Evolutionary conservation across 306 rosid genomes (phyloP).

Genomic region (Dryas octopetala): DNA sequence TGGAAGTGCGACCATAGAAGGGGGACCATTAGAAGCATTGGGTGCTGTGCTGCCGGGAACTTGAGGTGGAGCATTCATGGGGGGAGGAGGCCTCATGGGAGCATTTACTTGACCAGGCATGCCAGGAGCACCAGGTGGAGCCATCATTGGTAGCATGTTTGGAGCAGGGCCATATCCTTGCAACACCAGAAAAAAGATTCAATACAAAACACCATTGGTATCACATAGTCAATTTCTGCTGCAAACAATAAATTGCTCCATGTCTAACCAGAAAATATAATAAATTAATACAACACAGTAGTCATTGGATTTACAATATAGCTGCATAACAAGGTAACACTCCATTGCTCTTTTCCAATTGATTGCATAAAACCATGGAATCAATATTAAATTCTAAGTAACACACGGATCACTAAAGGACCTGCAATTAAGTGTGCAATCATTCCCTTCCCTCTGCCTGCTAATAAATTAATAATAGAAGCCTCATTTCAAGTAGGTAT

Average conservation of each 20-base stretch:
- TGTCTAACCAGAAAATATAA: background rate
- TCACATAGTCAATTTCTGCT: background rate
- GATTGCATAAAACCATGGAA: background rate
- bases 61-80: slow-evolving; percentile 31
- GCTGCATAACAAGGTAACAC: background rate
- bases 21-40: slow-evolving; percentile 36
- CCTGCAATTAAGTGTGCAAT: background rate
- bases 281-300: background rate
- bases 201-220: background rate
- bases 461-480: too few species aligned
- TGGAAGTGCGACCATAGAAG: slow-evolving; percentile 18
- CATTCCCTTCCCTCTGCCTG: background rate
- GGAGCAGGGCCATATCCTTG: slow-evolving; percentile 39
- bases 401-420: background rate
- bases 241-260: background rate
- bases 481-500: background rate
- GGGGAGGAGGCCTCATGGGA: slow-evolving; percentile 44
- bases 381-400: background rate
- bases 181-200: background rate
- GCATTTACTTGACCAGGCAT: slow-evolving; percentile 41
- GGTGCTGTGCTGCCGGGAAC: slow-evolving; percentile 41
- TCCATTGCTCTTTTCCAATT: background rate
- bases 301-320: background rate
- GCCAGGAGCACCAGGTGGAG: slow-evolving; percentile 53
- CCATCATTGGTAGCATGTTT: slow-evolving; percentile 48